Evolutionary conservation across 2,329 filamentous ascomycete species (phyloP), one percentile per base, ranked within the genome.

Genomic region (Elsinoe necatrix): DNA sequence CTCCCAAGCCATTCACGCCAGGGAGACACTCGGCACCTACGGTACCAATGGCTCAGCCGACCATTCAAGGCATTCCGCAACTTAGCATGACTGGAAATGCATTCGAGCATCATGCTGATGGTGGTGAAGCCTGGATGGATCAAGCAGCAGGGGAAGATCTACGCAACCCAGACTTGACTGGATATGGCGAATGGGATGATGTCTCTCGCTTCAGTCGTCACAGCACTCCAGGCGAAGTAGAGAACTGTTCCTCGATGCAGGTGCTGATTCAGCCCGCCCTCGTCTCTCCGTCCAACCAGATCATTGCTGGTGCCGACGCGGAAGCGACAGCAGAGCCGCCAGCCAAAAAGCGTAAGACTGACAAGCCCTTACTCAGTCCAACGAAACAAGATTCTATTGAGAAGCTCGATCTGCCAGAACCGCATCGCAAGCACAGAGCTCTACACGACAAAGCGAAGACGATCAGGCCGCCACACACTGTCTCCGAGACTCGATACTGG

Each of bases 401-500:
- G 7, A 48, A 45, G 31, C 18, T 39, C 12, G 16, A 48, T 14
- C 11, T 47, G 8, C 23, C 41, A 8, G 11, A 39, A 2, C n/a
- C 21, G 4, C 54, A 56, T 14, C 56, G 48, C 14, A 31, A 34
- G n/a, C 48, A 64, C 60, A 60, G 60, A 23, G 54, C 55, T 34
- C 60, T 68, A 21, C 66, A 69, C 62, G 18, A 56, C 14, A 61
- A 59, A 23, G 61, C 60, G 20, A 35, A 55, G 14, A 29, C 45
- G 41, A 43, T 64, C 43, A 61, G 62, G 29, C 64, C 66, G 1
- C 52, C 57, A 16, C 57, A 66, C 29, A 56, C 59, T 7, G 54
- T 65, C n/a, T 55, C 61, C 1, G 29, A 50, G 1, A 62, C 63
- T 29, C 61, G 68, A 18, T 71, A 69, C 62, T 69, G 65, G 67